These are phyloP conservation scores for Calvatia gigantea DNA, from an alignment of 768 basidiomycete genomes.

Conservation along the genomic window DNA sequence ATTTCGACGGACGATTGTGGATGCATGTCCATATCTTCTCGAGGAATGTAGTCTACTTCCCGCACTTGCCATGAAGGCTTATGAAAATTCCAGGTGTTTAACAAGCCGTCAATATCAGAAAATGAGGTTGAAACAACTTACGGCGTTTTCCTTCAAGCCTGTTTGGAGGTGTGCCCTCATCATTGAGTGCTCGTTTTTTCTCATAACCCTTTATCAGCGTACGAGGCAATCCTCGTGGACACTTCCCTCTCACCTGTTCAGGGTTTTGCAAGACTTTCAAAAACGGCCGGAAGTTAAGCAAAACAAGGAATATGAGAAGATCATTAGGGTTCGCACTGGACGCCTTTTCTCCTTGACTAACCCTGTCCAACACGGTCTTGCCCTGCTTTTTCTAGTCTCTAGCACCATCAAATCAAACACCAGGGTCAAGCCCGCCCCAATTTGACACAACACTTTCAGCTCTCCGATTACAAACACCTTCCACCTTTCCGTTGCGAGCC, in stretches of 20 bases:
- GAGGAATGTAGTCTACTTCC: conserved; percentile 33
- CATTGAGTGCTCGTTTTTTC: neutral
- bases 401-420: neutral
- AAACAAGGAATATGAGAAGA: conserved; percentile 29
- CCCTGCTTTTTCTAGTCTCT: conserved; percentile 11
- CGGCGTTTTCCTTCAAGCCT: conserved; percentile 39
- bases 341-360: conserved; percentile 22
- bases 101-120: neutral
- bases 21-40: conserved; percentile 45
- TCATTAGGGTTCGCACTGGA: conserved; percentile 58
- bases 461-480: neutral
- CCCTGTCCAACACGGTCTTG: conserved; percentile 5
- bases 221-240: conserved; percentile 39
- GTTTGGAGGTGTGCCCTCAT: conserved; percentile 32
- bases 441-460: neutral
- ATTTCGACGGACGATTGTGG: conserved; percentile 44
- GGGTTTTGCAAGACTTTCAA: conserved; percentile 29
- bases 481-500: neutral
- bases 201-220: conserved; percentile 30
- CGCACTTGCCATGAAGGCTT: neutral
- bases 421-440: neutral
- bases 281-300: conserved; percentile 20
- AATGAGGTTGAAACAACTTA: conserved; percentile 30
- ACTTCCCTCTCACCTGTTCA: conserved; percentile 35
- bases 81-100: neutral